Evolutionary conservation across 2,329 filamentous ascomycete species (phyloP).

Genomic region (Sarocladium brachiariae): DNA sequence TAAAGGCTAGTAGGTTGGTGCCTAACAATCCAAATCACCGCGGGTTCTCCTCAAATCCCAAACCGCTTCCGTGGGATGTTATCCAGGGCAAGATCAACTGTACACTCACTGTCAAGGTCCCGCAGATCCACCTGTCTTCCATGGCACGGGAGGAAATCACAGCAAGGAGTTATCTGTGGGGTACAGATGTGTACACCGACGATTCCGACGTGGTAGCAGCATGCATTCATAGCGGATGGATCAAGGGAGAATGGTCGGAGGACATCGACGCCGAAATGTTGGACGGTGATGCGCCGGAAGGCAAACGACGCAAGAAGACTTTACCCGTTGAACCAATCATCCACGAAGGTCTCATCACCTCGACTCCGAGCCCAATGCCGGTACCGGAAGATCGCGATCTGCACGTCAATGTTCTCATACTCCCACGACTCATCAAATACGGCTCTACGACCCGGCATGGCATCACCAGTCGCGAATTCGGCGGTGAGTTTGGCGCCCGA

Average conservation of each 20-base stretch:
- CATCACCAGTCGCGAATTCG: constrained; percentile 75
- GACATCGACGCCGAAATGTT: constrained; percentile 67
- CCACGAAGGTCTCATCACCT: constrained; percentile 37
- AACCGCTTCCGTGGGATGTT: constrained; percentile 67
- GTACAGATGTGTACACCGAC: constrained; percentile 90
- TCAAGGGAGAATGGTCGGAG: constrained; percentile 79
- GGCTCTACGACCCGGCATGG: constrained; percentile 69
- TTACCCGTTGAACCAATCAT: constrained; percentile 23
- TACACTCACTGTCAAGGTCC: constrained; percentile 81
- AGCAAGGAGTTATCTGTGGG: constrained; percentile 74
- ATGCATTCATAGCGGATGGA: constrained; percentile 88
- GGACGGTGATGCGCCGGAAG: constrained; percentile 36
- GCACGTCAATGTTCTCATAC: constrained; percentile 78
- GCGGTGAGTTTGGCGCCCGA: constrained; percentile 38
- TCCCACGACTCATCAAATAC: constrained; percentile 75
- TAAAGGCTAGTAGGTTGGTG: constrained; percentile 47
- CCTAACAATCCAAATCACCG: constrained; percentile 32
- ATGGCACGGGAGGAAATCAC: constrained; percentile 77
- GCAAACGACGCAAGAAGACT: constrained; percentile 26
- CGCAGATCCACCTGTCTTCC: constrained; percentile 66
- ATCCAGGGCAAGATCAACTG: constrained; percentile 76
- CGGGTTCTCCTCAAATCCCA: constrained; percentile 51
- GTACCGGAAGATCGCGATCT: constrained; percentile 67
- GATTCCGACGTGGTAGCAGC: constrained; percentile 91
- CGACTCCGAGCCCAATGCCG: constrained; percentile 57